These are phyloP conservation scores for Fusarium sterilihyphosum DNA, from an alignment of 2,329 filamentous ascomycete species.

Conservation along the genomic window DNA sequence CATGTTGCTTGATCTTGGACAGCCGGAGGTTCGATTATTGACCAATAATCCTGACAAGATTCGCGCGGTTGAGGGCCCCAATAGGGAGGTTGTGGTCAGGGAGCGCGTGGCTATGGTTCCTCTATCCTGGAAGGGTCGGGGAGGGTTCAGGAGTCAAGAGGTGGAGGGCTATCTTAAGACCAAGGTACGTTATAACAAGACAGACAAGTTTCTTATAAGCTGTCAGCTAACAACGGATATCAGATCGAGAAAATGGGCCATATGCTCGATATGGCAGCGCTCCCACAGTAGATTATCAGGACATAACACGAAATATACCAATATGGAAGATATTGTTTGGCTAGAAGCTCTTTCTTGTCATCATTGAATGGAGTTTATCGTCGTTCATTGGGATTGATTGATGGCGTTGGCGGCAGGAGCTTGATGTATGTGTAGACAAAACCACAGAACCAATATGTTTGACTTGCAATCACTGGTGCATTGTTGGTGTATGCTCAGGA, in stretches of 20 bases:
- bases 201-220: rapidly evolving
- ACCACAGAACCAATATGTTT: conserved; percentile 1
- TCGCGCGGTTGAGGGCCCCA: conserved; percentile 89
- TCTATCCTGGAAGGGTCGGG: conserved; percentile 86
- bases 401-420: conserved; percentile 37
- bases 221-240: conserved; percentile 29
- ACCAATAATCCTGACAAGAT: conserved; percentile 99
- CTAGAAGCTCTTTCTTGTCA: conserved; percentile 7
- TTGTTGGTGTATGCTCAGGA: no score
- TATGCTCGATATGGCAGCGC: conserved; percentile 68
- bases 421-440: conserved; percentile 40
- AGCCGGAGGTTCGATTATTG: conserved; percentile 80
- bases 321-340: not conserved
- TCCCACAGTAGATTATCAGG: conserved; percentile 18
- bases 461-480: no score
- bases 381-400: conserved; percentile 27
- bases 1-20: conserved; percentile 87
- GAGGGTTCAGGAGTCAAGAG: conserved; percentile 86
- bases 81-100: conserved; percentile 84
- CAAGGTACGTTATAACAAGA: conserved; percentile 70
- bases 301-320: not conserved
- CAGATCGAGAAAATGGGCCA: conserved; percentile 91
- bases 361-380: conserved; percentile 37
- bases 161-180: conserved; percentile 94
- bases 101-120: conserved; percentile 97